phyloP scores from a whole-genome alignment of 2,329 filamentous ascomycete species.

The Calonectria fujianensis region DNA sequence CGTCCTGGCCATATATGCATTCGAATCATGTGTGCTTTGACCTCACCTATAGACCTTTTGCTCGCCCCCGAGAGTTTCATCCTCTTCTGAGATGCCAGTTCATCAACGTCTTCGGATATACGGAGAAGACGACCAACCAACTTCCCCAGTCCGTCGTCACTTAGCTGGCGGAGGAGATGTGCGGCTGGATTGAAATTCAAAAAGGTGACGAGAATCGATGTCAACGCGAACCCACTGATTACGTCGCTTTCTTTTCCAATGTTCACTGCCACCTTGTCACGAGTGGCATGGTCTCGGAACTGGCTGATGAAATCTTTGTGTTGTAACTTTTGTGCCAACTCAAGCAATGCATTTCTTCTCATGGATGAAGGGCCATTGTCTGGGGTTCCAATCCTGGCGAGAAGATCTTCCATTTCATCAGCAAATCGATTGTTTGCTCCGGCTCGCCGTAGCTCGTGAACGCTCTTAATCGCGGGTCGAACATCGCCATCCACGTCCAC shows the following conservation, averaged over 20 bases:
- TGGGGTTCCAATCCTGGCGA: slow-evolving; percentile 75
- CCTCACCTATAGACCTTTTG: slow-evolving; percentile 72
- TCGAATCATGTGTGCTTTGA: slow-evolving; percentile 72
- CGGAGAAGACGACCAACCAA: slow-evolving; percentile 75
- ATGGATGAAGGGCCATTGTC: slow-evolving; percentile 68
- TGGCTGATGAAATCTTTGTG: slow-evolving; percentile 79
- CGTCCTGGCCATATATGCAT: slow-evolving; percentile 77
- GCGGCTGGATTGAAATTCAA: slow-evolving; percentile 76
- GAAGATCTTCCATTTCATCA: slow-evolving; percentile 79
- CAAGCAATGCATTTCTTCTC: slow-evolving; percentile 75
- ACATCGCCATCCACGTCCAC: slow-evolving; percentile 64
- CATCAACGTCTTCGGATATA: slow-evolving; percentile 72
- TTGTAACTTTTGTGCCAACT: slow-evolving; percentile 75
- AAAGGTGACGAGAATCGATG: slow-evolving; percentile 78
- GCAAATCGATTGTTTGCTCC: slow-evolving; percentile 80
- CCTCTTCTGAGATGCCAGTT: slow-evolving; percentile 78
- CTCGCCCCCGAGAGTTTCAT: slow-evolving; percentile 81
- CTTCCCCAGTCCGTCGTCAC: slow-evolving; percentile 71
- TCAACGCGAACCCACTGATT: slow-evolving; percentile 77
- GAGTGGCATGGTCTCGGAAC: slow-evolving; percentile 84
- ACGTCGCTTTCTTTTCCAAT: slow-evolving; percentile 76
- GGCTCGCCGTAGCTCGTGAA: slow-evolving; percentile 79
- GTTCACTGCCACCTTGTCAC: slow-evolving; percentile 79
- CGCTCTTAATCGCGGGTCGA: slow-evolving; percentile 74
- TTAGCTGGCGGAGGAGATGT: slow-evolving; percentile 75